Evolutionary conservation across 2,329 filamentous ascomycete species (phyloP).

Genomic region (Basipetospora chlamydospora): DNA sequence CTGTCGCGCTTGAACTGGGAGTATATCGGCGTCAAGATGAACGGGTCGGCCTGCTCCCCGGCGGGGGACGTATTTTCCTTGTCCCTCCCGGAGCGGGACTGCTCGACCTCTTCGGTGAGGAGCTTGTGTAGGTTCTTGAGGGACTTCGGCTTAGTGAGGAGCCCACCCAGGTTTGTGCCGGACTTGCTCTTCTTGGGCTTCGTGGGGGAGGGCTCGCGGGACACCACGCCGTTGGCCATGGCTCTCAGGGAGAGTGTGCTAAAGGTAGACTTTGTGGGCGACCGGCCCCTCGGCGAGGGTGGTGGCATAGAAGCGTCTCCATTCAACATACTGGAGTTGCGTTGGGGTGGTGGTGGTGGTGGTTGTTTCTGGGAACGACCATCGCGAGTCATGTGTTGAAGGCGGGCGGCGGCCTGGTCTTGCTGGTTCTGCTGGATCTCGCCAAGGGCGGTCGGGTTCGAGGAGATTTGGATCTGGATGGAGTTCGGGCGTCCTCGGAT

Average conservation of each 20-base stretch:
- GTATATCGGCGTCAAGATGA: conserved; percentile 57
- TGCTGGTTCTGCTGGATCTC: conserved; percentile 44
- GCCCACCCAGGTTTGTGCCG: conserved; percentile 61
- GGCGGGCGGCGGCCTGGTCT: conserved; percentile 14
- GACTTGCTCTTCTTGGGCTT: conserved; percentile 73
- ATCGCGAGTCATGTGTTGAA: conserved; percentile 4
- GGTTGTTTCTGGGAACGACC: conserved; percentile 22
- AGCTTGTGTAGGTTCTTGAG: conserved; percentile 48
- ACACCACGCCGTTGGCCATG: conserved; percentile 19
- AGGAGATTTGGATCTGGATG: conserved; percentile 1
- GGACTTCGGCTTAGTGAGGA: conserved; percentile 64
- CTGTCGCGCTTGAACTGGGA: conserved; percentile 50
- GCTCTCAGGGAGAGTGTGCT: conserved; percentile 30
- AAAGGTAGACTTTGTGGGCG: conserved; percentile 29
- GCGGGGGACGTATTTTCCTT: conserved; percentile 68
- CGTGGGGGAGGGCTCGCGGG: conserved; percentile 33
- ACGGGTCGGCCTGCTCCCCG: conserved; percentile 6
- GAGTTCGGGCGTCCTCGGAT: too few relatives aligned
- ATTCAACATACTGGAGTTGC: conserved; percentile 17
- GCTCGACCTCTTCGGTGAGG: conserved; percentile 31
- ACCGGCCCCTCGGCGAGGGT: conserved; percentile 17
- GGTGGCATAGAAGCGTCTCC: too few relatives aligned
- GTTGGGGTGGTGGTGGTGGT: conserved; percentile 13
- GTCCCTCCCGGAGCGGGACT: conserved; percentile 40
- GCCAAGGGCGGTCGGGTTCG: conserved; percentile 27